Percentiles rank a stretch among this genome's conserved stretches.
Conservation (phyloP, 106 monocot species). For the Dendrobium huoshanense region DNA sequence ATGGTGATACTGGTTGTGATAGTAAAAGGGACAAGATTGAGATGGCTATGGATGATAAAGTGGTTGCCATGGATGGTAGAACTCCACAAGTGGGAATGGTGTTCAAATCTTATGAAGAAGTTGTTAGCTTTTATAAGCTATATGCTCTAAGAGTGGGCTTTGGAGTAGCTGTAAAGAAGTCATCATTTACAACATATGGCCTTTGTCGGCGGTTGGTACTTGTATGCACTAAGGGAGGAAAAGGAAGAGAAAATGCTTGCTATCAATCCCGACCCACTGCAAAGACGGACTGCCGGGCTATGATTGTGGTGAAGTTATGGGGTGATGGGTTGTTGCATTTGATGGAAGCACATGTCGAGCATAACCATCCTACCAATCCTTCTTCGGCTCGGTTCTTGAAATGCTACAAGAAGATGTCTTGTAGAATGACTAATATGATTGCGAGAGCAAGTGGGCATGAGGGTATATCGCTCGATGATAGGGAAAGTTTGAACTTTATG, state of each 20-base stretch:
- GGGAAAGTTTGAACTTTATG: conserved; percentile 18
- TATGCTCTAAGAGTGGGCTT: conserved; percentile 48
- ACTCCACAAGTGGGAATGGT: conserved; percentile 48
- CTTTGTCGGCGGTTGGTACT: conserved; percentile 37
- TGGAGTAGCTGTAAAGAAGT: conserved; percentile 45
- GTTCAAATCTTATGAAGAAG: conserved; percentile 53
- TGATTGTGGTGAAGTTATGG: conserved; percentile 36
- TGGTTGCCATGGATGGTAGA: conserved; percentile 19
- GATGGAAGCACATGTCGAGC: conserved; percentile 39
- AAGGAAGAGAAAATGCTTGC: conserved; percentile 37
- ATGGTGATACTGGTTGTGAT: neutral
- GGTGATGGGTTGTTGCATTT: conserved; percentile 48
- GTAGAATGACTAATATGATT: conserved; percentile 24
- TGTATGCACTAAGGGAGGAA: conserved; percentile 42
- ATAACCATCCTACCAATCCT: conserved; percentile 42
- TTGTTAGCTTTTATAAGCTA: conserved; percentile 41
- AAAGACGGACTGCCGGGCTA: conserved; percentile 45
- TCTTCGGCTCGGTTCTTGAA: conserved; percentile 26
- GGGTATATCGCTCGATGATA: conserved; percentile 16
- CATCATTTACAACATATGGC: conserved; percentile 37
- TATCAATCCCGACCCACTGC: conserved; percentile 48
- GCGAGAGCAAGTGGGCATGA: conserved; percentile 23
- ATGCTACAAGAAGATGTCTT: conserved; percentile 36
- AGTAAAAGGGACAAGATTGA: conserved; percentile 11
- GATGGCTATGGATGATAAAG: conserved; percentile 2